Base-by-base conservation (phyloP, 306 rosid species). In the Acmispon strigosus region DNA sequence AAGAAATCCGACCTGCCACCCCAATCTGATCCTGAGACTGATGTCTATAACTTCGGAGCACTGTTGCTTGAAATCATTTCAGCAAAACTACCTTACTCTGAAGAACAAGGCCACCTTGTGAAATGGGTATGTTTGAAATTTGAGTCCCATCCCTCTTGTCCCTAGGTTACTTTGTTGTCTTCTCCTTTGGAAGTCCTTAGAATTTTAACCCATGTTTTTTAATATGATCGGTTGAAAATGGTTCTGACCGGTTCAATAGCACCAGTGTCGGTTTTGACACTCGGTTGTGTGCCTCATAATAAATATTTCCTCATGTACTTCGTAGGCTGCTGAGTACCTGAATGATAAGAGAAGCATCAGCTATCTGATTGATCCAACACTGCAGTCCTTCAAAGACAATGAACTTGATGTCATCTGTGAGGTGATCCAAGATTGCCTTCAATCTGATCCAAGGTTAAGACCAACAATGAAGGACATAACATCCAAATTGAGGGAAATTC, bases 41-140 rank as follows among this genome's bases (percentile, higher is more conserved):
- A 95, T 36, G 83, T 91, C 62, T 87, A 87, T 73, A 56, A 84
- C 69, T 89, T 95, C 18, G 99, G 97, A 73, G 24, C 74, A 24
- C 39, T 95, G 76, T 80, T 95, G 74, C 92, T 95, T 2, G 99
- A 95, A 82, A 78, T 81, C 72, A 86, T 95, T 70, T 86, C 96
- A 16, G 97, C 88, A 49, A 91, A 86, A 81, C 85, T 85, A 20
- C 87, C 84, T 1, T 77, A 83, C 86, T 83, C 96, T 3, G 85
- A 86, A 79, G 92, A 90, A 62, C 82, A 83, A 24, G 97, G 99
- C 17, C 55, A 75, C 59, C 85, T 95, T 49, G 75, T 69, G n/a
- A 59, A 79, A 39, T 86, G 96, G 96, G 99, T 95, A 84, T 69
- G 88, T 74, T 69, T 56, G 14, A 62, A 39, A 73, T 22, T 22